Evolutionary conservation across 2,329 filamentous ascomycete species (phyloP).

Genomic region (Aspergillus tanneri): DNA sequence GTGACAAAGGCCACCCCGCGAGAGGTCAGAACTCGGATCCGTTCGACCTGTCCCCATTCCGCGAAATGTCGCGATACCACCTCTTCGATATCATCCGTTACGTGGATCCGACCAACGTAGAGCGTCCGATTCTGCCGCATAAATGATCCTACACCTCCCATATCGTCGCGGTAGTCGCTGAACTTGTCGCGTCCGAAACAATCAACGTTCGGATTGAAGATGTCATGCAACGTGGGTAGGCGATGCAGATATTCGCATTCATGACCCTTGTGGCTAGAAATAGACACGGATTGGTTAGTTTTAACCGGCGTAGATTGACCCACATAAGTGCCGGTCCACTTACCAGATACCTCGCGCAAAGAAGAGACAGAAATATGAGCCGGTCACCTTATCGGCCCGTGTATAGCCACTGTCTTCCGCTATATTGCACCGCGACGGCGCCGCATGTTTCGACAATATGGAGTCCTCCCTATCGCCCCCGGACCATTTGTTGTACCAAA

Average conservation of each 20-base stretch:
- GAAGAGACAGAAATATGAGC: constrained; percentile 88
- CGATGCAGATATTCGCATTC: constrained; percentile 95
- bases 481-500: constrained; percentile 99
- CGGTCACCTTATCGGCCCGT: constrained; percentile 70
- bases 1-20: constrained; percentile 94
- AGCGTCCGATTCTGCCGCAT: constrained; percentile 91
- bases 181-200: constrained; percentile 94
- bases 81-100: constrained; percentile 95
- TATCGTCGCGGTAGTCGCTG: constrained; percentile 90
- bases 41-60: constrained; percentile 92
- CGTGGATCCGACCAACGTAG: constrained; percentile 91
- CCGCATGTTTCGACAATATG: constrained; percentile 77
- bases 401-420: constrained; percentile 77
- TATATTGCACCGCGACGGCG: constrained; percentile 83
- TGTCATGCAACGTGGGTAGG: constrained; percentile 78
- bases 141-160: constrained; percentile 95
- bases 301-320: no score
- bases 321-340: constrained; percentile 16
- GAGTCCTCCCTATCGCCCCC: constrained; percentile 94
- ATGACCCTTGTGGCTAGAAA: constrained; percentile 66
- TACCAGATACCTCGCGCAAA: constrained; percentile 74
- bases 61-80: constrained; percentile 91
- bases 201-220: constrained; percentile 92
- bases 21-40: constrained; percentile 81
- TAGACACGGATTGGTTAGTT: not conserved